Evolutionary conservation across 371 early-diverging fungal species (phyloP), one percentile per base, ranked within the genome.

Genomic region (Rozella allomycis): DNA sequence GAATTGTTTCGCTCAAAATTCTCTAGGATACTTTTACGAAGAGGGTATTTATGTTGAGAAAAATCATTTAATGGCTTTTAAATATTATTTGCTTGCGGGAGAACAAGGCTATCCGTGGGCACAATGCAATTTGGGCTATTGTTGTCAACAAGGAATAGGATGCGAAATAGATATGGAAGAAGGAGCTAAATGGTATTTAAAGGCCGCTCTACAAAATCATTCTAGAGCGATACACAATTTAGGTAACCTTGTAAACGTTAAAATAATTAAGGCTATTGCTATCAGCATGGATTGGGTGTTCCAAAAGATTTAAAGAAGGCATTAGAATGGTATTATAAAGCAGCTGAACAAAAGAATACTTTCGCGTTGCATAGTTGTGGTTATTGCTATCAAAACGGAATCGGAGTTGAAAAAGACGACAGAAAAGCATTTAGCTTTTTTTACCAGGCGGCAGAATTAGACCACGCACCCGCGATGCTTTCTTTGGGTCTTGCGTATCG

Each of bases 1-100:
- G 30, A 79, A 81, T 52, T 63, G 74, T 17, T 77, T 78, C 65
- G 87, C 87, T 5, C 79, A 78, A 43, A 81, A 79, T 55, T 67
- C 72, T 40, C 52, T 91, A 3, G 87, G 79, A 16, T 73, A 68
- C 42, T 70, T 74, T 56, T 76, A 79, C 41, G 70, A 69, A 50
- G 50, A 72, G 55, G 52, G 87, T 3, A 35, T 44, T 2, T 66
- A 64, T 4, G 49, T 61, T 14, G 39, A 39, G 17, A 43, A 42
- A 33, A 54, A 63, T 27, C 17, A 47, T 22, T 40, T 22, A 10
- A 27, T 37, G 25, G 64, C 64, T 2, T 54, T 55, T 28, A 32
- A 36, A 18, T 42, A 40, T 26, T 67, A 66, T 36, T 46, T 43
- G 32, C 33, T 41, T 22, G 58, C 65, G 11, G 51, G 54, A 13